Evolutionary conservation across 1,284 basidiomycete genomes (phyloP).

Genomic region (Ceratobasidium sp.): DNA sequence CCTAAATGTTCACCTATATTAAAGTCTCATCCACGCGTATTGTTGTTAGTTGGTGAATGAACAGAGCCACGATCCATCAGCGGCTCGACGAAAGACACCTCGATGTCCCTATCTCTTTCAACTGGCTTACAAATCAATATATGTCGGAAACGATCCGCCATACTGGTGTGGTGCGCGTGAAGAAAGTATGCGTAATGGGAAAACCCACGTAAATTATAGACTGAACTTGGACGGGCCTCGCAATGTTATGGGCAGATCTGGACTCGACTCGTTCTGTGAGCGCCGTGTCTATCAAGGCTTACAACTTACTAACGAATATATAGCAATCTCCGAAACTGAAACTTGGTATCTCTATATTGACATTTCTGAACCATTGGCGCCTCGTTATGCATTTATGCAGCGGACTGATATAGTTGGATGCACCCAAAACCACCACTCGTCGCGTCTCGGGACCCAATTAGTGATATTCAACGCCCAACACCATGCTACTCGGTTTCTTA

Average conservation of each 20-base stretch:
- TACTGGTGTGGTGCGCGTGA: slow-evolving; percentile 29
- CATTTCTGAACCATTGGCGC: slow-evolving; percentile 13
- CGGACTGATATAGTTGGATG: slow-evolving; percentile 5
- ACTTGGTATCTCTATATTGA: slow-evolving; percentile 35
- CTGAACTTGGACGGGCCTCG: slow-evolving; percentile 14
- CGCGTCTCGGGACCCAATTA: not conserved
- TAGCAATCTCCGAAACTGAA: not conserved
- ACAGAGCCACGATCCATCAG: not conserved
- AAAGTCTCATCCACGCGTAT: not conserved
- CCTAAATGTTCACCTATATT: not conserved
- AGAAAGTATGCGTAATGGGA: not conserved
- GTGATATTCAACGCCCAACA: slow-evolving; percentile 38
- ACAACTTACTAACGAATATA: not conserved
- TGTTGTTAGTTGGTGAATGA: slow-evolving; percentile 13
- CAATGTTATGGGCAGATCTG: slow-evolving; percentile 18
- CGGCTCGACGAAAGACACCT: slow-evolving; percentile 2
- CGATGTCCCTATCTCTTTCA: slow-evolving; percentile 33
- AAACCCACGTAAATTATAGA: not conserved
- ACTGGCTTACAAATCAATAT: slow-evolving; percentile 16
- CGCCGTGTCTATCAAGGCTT: too few relatives aligned
- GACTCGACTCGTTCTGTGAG: slow-evolving; percentile 16
- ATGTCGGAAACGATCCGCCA: slow-evolving; percentile 27
- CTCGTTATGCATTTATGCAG: slow-evolving; percentile 36
- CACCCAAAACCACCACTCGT: not conserved
- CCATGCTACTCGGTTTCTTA: slow-evolving; percentile 21